Base-by-base conservation (phyloP, 306 rosid genomes). In the Macrotyloma uniflorum region DNA sequence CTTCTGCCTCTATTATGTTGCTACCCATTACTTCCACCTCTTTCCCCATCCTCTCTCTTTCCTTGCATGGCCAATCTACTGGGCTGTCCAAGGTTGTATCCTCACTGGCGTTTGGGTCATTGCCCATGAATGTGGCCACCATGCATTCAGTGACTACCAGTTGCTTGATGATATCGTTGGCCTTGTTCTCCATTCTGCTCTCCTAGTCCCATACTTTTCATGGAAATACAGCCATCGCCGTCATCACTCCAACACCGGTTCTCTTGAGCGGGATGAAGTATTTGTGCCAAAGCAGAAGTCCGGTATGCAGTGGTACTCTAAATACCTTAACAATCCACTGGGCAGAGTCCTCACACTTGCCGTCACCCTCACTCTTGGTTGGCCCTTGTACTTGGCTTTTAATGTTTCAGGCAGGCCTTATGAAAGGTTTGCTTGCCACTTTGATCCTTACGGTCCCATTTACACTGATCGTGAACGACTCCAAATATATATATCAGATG, bases 221-320 rank as follows among this genome's bases (percentile, higher is more conserved):
- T 95, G 98, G 98, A 95, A 95, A 59, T 92, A 92, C 72, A 95
- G 98, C 84, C 98, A 95, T 77, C 98, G 98, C 24, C 93, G 98
- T 58, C 98, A 95, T 82, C 98, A 95, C 75, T 91, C 98, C 30
- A 92, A 95, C 79, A 95, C 98, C 0, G 98, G 90, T 63, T 95
- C 98, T 35, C 89, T 95, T 1, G 98, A 95, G 42, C 79, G 88
- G 20, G 98, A 95, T 82, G 98, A 95, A 78, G 98, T 95, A 61
- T 95, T 95, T 82, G 98, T 95, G 70, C 98, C 98, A 2, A 95
- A 92, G 78, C 68, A 86, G 36, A 92, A 81, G 67, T 83, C 89
- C 5, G 32, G 33, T 1, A 53, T 89, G 0, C 4, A 22, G 3
- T 92, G 98, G 98, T 91, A 72, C 83, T 72, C 96, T 50, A 83